A percentile compares a stretch with the other conserved stretches of the same genome.
Evolutionary conservation across 129 eudicot species (phyloP).

Genomic region (Silybum marianum): DNA sequence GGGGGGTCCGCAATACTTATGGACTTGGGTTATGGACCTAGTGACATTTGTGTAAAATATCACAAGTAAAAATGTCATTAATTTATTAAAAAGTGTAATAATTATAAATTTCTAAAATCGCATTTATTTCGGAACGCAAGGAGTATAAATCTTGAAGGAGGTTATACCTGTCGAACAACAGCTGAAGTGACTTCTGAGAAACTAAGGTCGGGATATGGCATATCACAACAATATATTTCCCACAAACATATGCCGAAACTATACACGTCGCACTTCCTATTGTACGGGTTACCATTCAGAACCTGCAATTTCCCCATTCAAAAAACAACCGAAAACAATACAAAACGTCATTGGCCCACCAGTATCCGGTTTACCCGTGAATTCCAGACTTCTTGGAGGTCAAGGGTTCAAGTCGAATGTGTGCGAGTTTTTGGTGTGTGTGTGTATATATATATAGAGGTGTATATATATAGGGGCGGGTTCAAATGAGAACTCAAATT

Average conservation of each 20-base stretch:
- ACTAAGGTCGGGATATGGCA: slow-evolving; percentile 47
- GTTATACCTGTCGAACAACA: slow-evolving; percentile 39
- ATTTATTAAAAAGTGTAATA: neutral
- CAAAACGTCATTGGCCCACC: neutral
- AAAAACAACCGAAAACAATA: neutral
- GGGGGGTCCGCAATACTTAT: too few species aligned
- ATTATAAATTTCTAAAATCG: neutral
- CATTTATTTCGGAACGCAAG: neutral
- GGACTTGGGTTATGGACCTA: too few species aligned
- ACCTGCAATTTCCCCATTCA: slow-evolving; percentile 26
- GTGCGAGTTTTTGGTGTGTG: neutral
- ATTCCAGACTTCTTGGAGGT: neutral
- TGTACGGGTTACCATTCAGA: slow-evolving; percentile 43
- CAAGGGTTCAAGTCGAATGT: neutral
- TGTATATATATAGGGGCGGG: too few species aligned
- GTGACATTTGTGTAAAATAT: too few species aligned
- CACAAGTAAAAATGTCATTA: neutral
- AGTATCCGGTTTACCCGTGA: neutral
- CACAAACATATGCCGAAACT: slow-evolving; percentile 46
- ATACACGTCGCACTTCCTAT: slow-evolving; percentile 45
- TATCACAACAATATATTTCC: slow-evolving; percentile 45
- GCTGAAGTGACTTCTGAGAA: slow-evolving; percentile 46
- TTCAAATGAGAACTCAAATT: too few species aligned
- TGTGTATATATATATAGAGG: too few species aligned
- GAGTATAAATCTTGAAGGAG: neutral